These are phyloP conservation scores for Saxophila tyrrhenica DNA, from an alignment of 495 filamentous ascomycete species.

Conservation along the genomic window DNA sequence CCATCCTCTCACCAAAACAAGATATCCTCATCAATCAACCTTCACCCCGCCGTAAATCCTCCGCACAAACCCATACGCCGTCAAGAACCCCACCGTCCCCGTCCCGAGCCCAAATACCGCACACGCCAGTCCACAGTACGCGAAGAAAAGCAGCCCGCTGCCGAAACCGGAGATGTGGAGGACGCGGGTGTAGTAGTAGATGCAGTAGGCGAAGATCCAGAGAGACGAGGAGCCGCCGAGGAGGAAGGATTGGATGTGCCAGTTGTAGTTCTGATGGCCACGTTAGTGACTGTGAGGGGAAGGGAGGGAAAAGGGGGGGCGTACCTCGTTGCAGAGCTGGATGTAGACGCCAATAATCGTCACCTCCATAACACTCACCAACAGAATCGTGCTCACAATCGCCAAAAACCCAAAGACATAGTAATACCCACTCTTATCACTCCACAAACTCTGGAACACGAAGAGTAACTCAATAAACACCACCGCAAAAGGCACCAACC, in stretches of 20 bases:
- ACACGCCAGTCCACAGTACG: conserved; percentile 71
- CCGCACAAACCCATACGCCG: conserved; percentile 78
- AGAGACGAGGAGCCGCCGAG: conserved; percentile 67
- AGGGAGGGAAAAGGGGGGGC: conserved; percentile 8
- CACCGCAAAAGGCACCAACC: conserved; percentile 81
- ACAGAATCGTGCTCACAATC: conserved; percentile 60
- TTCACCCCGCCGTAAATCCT: conserved; percentile 64
- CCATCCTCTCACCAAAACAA: not conserved
- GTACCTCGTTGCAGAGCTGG: conserved; percentile 66
- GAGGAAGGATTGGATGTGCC: conserved; percentile 92
- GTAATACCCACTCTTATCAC: conserved; percentile 88
- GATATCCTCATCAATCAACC: conserved; percentile 30
- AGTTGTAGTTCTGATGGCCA: conserved; percentile 65
- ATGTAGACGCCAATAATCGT: conserved; percentile 83
- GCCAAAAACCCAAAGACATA: conserved; percentile 89
- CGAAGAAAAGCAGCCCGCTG: conserved; percentile 75
- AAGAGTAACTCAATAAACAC: conserved; percentile 91
- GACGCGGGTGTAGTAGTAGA: conserved; percentile 78
- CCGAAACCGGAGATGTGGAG: conserved; percentile 75
- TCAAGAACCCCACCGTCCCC: conserved; percentile 81
- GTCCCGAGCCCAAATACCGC: conserved; percentile 72
- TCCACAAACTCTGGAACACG: conserved; percentile 84
- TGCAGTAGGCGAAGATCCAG: conserved; percentile 80
- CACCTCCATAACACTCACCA: conserved; percentile 76
- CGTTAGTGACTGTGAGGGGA: too few relatives aligned